Evolutionary conservation across 331 rosid species (phyloP), one percentile per base, ranked within the genome.

Genomic region (Pyracantha coccinea): DNA sequence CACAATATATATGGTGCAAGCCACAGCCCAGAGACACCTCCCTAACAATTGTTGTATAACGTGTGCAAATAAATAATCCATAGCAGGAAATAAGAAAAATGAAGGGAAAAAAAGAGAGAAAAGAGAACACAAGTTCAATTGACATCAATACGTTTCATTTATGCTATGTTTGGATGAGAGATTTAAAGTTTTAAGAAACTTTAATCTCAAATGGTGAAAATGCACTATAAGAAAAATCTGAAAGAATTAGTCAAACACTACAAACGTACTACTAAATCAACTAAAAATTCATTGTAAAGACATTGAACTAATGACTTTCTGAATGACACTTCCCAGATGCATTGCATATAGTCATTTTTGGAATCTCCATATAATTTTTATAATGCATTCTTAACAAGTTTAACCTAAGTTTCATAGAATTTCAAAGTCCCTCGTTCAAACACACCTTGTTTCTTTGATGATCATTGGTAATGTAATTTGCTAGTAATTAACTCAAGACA

Each of bases 401-500:
- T 50, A 17, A 50, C 6, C 20, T 17, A 50, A 50, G 20, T 16
- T 16, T 16, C 20, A 16, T 16, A 50, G 20, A 50, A 50, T 16
- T 50, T 50, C 55, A 38, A 10, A 38, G 45, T 38, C 45, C 45
- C 14, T 10, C 14, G 14, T 11, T 4, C 45, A 38, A 38, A 38
- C 14, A 4, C 45, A 38, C 4, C 13, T 2, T 38, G 14, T 38
- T 3, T 11, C 14, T 38, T 38, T 9, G 33, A 72, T 35, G 55
- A 21, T 72, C 62, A 25, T 38, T 38, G 25, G 73, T 52, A 58
- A 8, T 64, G 66, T 17, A 29, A 45, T 35, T 25, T 50, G 21
- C 31, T 45, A 61, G 66, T 27, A 69, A 78, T 77, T 63, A n/a
- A 75, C 69, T 41, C 59, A 7, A 58, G 23, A 54, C 47, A 28